A percentile compares a stretch with the other conserved stretches of the same genome.
phyloP scores from a whole-genome alignment of 2,329 filamentous ascomycete genomes.

The Fusarium xylarioides region DNA sequence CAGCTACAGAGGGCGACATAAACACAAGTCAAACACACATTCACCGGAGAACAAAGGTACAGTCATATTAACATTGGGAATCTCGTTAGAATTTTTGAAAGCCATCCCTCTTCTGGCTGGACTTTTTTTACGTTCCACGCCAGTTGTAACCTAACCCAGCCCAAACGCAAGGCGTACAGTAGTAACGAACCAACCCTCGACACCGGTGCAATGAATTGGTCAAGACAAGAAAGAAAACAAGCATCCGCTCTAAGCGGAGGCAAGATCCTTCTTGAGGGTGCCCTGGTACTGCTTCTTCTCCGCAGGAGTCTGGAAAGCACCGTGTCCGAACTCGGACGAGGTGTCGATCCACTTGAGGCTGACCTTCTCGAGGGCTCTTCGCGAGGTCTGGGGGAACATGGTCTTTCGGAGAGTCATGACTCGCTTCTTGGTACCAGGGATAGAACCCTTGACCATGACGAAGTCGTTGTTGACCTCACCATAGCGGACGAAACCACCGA shows the following conservation, averaged over 20 bases:
- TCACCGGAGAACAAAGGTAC: slow-evolving; percentile 23
- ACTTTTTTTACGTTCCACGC: slow-evolving; percentile 48
- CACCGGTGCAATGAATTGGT: slow-evolving; percentile 62
- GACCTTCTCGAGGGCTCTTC: slow-evolving; percentile 98
- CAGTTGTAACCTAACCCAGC: slow-evolving; percentile 50
- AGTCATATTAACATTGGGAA: slow-evolving; percentile 47
- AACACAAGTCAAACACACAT: not conserved
- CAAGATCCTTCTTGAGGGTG: slow-evolving; percentile 98
- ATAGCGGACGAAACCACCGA: slow-evolving; percentile 99
- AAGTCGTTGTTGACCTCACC: slow-evolving; percentile 99
- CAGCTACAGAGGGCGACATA: not conserved
- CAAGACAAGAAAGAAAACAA: slow-evolving; percentile 56
- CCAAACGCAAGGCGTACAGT: slow-evolving; percentile 45
- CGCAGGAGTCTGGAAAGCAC: slow-evolving; percentile 97
- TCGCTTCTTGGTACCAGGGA: slow-evolving; percentile 99
- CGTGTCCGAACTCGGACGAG: slow-evolving; percentile 99
- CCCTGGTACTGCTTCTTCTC: slow-evolving; percentile 99
- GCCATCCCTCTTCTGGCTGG: slow-evolving; percentile 49
- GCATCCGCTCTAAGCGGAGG: slow-evolving; percentile 53
- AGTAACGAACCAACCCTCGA: slow-evolving; percentile 57
- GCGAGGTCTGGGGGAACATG: slow-evolving; percentile 96
- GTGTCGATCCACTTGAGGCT: slow-evolving; percentile 99
- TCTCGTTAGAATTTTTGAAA: slow-evolving; percentile 47
- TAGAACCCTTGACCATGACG: slow-evolving; percentile 95
- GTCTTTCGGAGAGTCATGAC: slow-evolving; percentile 99